Base-by-base conservation (phyloP, 2,329 filamentous ascomycete genomes). In the Neonectria punicea region DNA sequence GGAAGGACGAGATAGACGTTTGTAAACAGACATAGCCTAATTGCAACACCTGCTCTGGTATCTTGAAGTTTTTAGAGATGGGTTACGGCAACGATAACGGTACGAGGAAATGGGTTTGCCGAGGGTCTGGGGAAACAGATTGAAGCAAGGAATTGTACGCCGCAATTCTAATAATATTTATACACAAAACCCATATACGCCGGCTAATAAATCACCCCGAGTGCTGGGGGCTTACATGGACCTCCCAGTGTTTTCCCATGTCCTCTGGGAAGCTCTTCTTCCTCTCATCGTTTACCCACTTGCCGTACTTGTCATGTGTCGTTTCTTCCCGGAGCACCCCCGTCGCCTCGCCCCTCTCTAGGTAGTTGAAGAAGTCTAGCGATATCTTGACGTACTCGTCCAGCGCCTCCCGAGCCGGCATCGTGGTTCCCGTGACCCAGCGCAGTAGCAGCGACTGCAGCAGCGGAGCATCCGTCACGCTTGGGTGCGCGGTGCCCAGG, bases 381-480 rank as follows among this genome's bases (percentile, higher is more conserved):
- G 88, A 84, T 2, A 88, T 79, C 49, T 86, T 81, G 30, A 91
- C 87, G 69, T 92, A 91, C 75, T 90, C 84, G 32, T 79, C 75
- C 46, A 91, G 74, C 1, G 87, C 89, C 61, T 87, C 82, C 47
- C 80, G 81, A 1, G 85, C 85, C 58, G 88, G 79, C n/a, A 90
- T 83, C 1, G 81, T 85, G 0, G 89, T 86, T 0, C 88, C 87
- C 0, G 89, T 91, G 0, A 87, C 87, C 80, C 87, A 86, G 61
- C 85, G 83, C 49, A 92, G 80, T 30, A 92, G 78, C 55, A 85
- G 78, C 0, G 89, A 89, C 65, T 90, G 85, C 8, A 92, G 83
- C 3, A 92, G 80, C 0, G 89, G 89, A 16, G 89, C 90, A 71
- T 92, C 90, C 0, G 90, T 91, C 20, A 90, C 86, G 10, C 85